Base-by-base conservation (phyloP, 139 green algal genomes). In the Asterochloris sp. region DNA sequence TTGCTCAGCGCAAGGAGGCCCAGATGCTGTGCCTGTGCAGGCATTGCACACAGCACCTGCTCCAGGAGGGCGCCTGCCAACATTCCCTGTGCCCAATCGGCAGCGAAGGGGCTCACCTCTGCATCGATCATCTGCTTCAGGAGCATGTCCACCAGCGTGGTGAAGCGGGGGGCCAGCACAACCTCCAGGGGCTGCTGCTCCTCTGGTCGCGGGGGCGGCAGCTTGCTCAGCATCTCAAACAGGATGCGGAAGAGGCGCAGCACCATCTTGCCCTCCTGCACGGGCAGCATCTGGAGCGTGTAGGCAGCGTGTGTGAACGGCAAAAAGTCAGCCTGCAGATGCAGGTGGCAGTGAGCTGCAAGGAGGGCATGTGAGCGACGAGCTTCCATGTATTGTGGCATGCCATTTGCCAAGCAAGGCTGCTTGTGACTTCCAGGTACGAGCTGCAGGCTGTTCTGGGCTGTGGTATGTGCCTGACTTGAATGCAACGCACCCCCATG, bases 181-280 rank as follows among this genome's bases (percentile, higher is more conserved):
- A 29, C 62, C 74, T 87, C 83, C 62, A 86, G 62, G 68, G 76
- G 54, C 27, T 78, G 38, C 38, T 54, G 38, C 38, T 54, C 38
- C 38, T 54, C 38, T 54, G 38, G 38, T 6, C 38, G 38, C 6
- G 38, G 38, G 38, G 38, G 38, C 4, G 38, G 78, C 73, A 89
- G 84, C 81, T 89, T 88, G 16, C 78, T 76, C 11, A 94, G 73
- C 4, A 86, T 84, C 60, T 88, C 82, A 62, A 94, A 90, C 11
- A 96, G 73, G 26, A 95, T 67, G 68, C 86, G 87, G 85, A 96
- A 89, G 54, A 92, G 88, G 73, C 87, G 87, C 62, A 89, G 83
- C 14, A 88, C 83, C 67, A 93, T 74, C 26, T 77, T 28, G 29
- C 87, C 90, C 74, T 91, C 90, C 76, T 79, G 86, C 83, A 80